Percentiles rank a stretch among this genome's conserved stretches.
Conservation (phyloP, 1,139 yeast species). For the Wickerhamomyces sp. region DNA sequence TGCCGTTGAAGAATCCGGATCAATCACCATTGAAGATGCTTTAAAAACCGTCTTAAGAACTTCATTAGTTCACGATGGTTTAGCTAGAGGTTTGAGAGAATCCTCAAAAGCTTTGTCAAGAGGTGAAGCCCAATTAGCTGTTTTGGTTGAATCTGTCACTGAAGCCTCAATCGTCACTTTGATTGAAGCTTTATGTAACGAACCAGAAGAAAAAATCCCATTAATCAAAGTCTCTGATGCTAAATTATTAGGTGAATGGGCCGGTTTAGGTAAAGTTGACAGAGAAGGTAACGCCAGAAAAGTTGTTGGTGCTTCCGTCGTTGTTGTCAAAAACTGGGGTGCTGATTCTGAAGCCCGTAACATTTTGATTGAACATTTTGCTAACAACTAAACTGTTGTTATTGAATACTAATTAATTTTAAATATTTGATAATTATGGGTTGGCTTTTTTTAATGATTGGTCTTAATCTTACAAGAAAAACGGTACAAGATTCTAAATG, state of each 20-base stretch:
- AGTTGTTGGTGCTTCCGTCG: slow-evolving; percentile 99
- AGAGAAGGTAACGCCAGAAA: slow-evolving; percentile 99
- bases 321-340: slow-evolving; percentile 99
- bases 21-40: slow-evolving; percentile 97
- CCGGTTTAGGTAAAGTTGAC: slow-evolving; percentile 99
- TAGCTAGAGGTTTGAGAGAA: slow-evolving; percentile 99
- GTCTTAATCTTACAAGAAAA: not conserved
- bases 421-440: not conserved
- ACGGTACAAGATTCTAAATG: not conserved
- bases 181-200: slow-evolving; percentile 99
- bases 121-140: slow-evolving; percentile 97
- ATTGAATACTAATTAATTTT: not conserved
- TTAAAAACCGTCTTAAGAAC: slow-evolving; percentile 97
- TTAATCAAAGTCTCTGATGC: slow-evolving; percentile 99
- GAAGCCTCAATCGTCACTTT: slow-evolving; percentile 96
- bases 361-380: slow-evolving; percentile 94
- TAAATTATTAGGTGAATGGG: slow-evolving; percentile 99
- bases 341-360: slow-evolving; percentile 98
- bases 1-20: slow-evolving; percentile 82
- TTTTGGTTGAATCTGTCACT: slow-evolving; percentile 96
- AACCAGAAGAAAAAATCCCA: slow-evolving; percentile 94
- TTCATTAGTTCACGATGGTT: slow-evolving; percentile 98
- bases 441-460: not conserved
- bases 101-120: slow-evolving; percentile 98
- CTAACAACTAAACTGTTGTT: slow-evolving; percentile 52